These are phyloP conservation scores for Alternaria conjuncta DNA, from an alignment of 2,329 filamentous ascomycete species.

Conservation along the genomic window DNA sequence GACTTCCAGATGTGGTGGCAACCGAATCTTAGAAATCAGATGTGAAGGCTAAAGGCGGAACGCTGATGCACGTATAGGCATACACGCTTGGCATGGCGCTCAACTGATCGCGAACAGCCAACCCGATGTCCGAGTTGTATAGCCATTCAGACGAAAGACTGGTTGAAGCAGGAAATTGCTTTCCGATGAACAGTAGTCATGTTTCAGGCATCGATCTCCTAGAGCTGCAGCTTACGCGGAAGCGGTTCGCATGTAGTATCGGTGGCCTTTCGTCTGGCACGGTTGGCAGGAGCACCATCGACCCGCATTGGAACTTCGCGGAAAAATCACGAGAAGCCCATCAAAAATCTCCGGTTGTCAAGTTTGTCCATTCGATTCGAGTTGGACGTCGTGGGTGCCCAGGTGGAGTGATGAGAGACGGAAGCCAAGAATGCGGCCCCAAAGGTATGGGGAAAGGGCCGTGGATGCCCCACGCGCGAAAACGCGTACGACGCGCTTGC, in stretches of 20 bases:
- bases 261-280: not conserved
- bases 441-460: not conserved
- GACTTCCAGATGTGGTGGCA: not conserved
- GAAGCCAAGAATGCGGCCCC: not conserved
- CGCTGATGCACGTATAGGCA: not conserved
- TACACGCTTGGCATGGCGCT: not conserved
- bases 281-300: not conserved
- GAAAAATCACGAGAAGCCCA: not conserved
- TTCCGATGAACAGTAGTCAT: not conserved
- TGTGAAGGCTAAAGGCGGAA: not conserved
- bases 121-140: not conserved
- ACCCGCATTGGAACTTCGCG: not conserved
- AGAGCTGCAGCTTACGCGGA: not conserved
- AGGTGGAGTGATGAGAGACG: not conserved
- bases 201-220: not conserved
- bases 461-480: not conserved
- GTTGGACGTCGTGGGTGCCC: not conserved
- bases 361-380: not conserved
- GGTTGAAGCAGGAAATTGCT: not conserved
- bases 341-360: not conserved
- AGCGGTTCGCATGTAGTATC: not conserved
- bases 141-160: not conserved
- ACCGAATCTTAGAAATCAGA: not conserved
- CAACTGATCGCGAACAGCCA: not conserved
- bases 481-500: not conserved